These are phyloP conservation scores for Penicillium daleae DNA, from an alignment of 495 filamentous ascomycete species.

Conservation along the genomic window DNA sequence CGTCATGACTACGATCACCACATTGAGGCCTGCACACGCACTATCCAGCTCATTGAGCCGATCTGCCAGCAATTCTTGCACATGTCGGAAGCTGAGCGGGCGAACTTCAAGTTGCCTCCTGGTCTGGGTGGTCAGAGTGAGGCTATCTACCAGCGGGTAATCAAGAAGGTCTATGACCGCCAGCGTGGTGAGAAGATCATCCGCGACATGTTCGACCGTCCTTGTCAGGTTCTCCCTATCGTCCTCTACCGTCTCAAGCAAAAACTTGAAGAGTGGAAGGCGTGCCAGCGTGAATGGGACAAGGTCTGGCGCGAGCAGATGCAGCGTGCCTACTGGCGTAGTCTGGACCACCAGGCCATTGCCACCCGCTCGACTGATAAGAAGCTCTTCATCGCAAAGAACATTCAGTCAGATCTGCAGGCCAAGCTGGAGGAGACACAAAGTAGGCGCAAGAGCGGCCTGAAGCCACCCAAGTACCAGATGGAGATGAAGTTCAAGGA, in stretches of 20 bases:
- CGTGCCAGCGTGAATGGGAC: slow-evolving; percentile 96
- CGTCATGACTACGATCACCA: slow-evolving; percentile 98
- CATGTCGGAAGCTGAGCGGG: slow-evolving; percentile 70
- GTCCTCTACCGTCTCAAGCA: slow-evolving; percentile 86
- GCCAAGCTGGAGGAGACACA: slow-evolving; percentile 85
- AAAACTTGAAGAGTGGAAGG: slow-evolving; percentile 96
- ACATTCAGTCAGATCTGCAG: slow-evolving; percentile 81
- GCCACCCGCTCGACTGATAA: slow-evolving; percentile 83
- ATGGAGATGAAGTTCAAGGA: slow-evolving; percentile 75
- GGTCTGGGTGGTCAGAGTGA: slow-evolving; percentile 92
- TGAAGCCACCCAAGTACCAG: slow-evolving; percentile 67
- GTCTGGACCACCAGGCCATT: slow-evolving; percentile 93
- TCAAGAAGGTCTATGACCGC: slow-evolving; percentile 96
- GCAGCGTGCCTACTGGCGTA: slow-evolving; percentile 87
- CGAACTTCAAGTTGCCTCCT: slow-evolving; percentile 72
- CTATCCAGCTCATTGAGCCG: slow-evolving; percentile 92
- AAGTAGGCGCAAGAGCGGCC: slow-evolving; percentile 62
- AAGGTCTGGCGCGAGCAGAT: slow-evolving; percentile 98
- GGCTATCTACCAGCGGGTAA: slow-evolving; percentile 91
- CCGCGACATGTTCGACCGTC: slow-evolving; percentile 76
- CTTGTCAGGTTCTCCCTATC: slow-evolving; percentile 81
- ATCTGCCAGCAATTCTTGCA: slow-evolving; percentile 85
- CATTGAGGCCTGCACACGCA: slow-evolving; percentile 90
- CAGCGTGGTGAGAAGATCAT: slow-evolving; percentile 83
- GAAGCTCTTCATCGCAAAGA: slow-evolving; percentile 84